phyloP scores from a whole-genome alignment of 768 basidiomycete genomes.

The Psilocybe azurescens region DNA sequence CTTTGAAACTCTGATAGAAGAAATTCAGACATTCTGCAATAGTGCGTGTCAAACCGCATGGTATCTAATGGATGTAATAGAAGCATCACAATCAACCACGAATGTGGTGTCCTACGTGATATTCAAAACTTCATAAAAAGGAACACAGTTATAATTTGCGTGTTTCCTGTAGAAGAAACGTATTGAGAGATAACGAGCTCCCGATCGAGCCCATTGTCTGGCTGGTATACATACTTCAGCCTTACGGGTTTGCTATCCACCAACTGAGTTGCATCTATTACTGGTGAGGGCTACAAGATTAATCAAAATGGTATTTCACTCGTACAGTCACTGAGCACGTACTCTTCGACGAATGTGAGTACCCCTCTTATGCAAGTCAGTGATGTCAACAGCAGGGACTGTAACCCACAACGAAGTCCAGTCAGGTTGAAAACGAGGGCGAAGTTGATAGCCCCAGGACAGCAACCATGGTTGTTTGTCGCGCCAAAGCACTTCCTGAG shows the following conservation, averaged over 20 bases:
- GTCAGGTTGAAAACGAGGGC: no score
- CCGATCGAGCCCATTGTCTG: not conserved
- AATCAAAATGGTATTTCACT: not conserved
- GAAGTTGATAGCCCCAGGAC: no score
- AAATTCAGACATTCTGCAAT: constrained; percentile 39
- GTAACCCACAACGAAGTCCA: no score
- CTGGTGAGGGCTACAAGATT: constrained; percentile 7
- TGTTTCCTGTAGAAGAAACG: constrained; percentile 21
- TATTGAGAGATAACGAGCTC: constrained; percentile 36
- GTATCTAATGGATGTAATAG: constrained; percentile 26
- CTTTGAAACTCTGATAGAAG: constrained; percentile 38
- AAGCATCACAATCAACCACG: constrained; percentile 34
- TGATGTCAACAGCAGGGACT: constrained; percentile 1
- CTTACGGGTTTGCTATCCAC: constrained; percentile 32
- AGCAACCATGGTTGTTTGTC: no score
- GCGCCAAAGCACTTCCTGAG: no score
- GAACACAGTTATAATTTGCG: constrained; percentile 40
- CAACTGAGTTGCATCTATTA: constrained; percentile 31
- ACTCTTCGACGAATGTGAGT: not conserved
- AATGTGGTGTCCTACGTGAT: constrained; percentile 25
- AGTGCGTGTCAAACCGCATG: constrained; percentile 38
- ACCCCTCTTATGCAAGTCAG: not conserved
- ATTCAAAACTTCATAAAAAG: constrained; percentile 26
- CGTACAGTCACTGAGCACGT: not conserved
- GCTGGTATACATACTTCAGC: constrained; percentile 32